Evolutionary conservation across 371 early-diverging fungal species (phyloP).

Genomic region (Nematocida ausubeli): DNA sequence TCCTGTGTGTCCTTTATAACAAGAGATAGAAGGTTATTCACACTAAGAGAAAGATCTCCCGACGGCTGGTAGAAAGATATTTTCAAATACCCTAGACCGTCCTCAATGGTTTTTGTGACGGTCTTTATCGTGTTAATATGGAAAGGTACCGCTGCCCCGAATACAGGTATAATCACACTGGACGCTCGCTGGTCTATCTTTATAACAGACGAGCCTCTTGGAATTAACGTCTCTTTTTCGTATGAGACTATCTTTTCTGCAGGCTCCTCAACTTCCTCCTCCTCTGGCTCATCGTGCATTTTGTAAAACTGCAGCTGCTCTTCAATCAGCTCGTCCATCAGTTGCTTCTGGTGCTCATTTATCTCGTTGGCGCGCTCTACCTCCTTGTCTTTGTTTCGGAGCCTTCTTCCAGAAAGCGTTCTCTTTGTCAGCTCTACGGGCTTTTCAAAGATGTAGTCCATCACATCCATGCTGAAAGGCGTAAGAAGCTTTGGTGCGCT

Average conservation of each 20-base stretch:
- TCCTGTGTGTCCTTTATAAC: slow-evolving; percentile 65
- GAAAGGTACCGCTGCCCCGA: slow-evolving; percentile 93
- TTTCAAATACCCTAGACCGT: slow-evolving; percentile 82
- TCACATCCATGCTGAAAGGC: slow-evolving; percentile 20
- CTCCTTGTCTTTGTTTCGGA: slow-evolving; percentile 64
- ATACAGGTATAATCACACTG: slow-evolving; percentile 85
- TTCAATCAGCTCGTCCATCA: slow-evolving; percentile 67
- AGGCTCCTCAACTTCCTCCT: slow-evolving; percentile 28
- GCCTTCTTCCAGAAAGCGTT: slow-evolving; percentile 60
- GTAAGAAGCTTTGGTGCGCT: slow-evolving; percentile 20
- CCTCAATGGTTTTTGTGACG: slow-evolving; percentile 85
- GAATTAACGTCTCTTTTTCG: slow-evolving; percentile 62
- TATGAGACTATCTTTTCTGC: slow-evolving; percentile 50
- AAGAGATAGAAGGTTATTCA: slow-evolving; percentile 40
- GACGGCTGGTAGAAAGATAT: slow-evolving; percentile 85
- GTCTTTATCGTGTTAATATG: slow-evolving; percentile 92
- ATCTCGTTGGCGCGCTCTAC: slow-evolving; percentile 63
- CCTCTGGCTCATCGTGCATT: slow-evolving; percentile 28
- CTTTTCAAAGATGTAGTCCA: slow-evolving; percentile 44
- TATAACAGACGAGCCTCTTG: slow-evolving; percentile 71
- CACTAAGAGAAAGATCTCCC: slow-evolving; percentile 73
- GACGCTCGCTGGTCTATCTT: slow-evolving; percentile 79
- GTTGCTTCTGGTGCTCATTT: slow-evolving; percentile 68
- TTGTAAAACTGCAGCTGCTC: slow-evolving; percentile 62
- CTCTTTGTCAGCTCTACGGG: slow-evolving; percentile 40